phyloP scores from a whole-genome alignment of 2,329 filamentous ascomycete species.

The Didymosphaeria variabile region DNA sequence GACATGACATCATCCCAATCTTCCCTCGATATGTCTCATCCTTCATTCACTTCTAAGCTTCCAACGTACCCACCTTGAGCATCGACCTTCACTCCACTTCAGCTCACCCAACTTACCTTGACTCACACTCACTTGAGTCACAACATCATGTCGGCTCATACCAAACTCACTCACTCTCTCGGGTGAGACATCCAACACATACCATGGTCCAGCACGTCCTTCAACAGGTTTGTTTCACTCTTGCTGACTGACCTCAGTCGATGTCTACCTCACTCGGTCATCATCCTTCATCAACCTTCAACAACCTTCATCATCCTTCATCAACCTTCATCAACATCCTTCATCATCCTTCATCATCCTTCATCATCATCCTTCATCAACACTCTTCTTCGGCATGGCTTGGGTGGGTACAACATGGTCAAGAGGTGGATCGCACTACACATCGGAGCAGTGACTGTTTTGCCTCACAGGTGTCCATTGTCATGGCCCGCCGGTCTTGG shows the following conservation, averaged over 20 bases:
- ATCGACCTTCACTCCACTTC: background rate
- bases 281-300: background rate
- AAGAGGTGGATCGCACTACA: slow-evolving; percentile 5
- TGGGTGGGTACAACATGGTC: background rate
- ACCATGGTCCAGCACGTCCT: background rate
- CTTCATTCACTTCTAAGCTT: background rate
- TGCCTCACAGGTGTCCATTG: slow-evolving; percentile 1
- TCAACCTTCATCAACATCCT: background rate
- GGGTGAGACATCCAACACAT: background rate
- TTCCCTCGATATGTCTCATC: background rate
- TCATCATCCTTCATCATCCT: background rate
- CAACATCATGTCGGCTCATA: background rate
- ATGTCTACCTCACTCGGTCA: background rate
- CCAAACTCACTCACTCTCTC: background rate
- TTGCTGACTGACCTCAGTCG: background rate
- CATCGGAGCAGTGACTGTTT: slow-evolving; percentile 7
- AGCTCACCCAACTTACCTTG: background rate
- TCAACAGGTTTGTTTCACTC: background rate
- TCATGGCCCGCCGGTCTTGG: background rate
- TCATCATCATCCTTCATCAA: background rate
- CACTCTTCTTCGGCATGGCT: background rate
- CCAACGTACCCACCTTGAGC: background rate
- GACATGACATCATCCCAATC: background rate
- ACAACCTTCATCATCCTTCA: slow-evolving; percentile 1
- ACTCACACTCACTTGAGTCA: slow-evolving; percentile 1